phyloP scores from a whole-genome alignment of 257 asterid genomes.

The Solanum microdontum region DNA sequence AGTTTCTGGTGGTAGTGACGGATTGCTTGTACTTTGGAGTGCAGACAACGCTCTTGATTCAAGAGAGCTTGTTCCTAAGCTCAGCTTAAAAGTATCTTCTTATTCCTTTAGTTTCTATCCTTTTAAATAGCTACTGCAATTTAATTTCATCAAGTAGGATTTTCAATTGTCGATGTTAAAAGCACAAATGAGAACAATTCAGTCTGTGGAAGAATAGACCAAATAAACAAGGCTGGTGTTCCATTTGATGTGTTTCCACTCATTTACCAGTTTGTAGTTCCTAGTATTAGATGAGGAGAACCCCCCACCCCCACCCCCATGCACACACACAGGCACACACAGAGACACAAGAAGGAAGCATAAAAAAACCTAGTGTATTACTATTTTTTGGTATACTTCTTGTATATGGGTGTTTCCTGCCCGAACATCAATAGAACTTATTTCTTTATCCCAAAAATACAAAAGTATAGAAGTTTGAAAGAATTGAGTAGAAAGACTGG shows the following conservation, averaged over 20 bases:
- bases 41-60: constrained; percentile 94
- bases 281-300: background rate
- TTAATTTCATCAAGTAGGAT: background rate
- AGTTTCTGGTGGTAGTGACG: constrained; percentile 98
- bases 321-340: background rate
- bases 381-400: background rate
- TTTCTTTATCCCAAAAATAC: background rate
- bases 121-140: background rate
- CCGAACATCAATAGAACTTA: background rate
- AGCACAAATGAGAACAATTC: background rate
- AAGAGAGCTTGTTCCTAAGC: constrained; percentile 92
- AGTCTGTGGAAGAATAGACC: background rate
- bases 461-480: background rate
- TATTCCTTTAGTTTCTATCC: background rate
- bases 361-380: background rate
- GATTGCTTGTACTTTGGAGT: constrained; percentile 94
- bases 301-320: background rate
- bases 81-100: constrained; percentile 68
- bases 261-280: background rate
- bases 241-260: background rate
- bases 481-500: background rate
- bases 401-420: background rate
- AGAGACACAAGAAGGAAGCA: background rate
- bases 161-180: background rate
- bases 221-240: background rate